A percentile compares a stretch with the other conserved stretches of the same genome.
These are phyloP conservation scores for Aspergillus olivimuriae DNA, from an alignment of 495 filamentous ascomycete genomes.

Conservation along the genomic window DNA sequence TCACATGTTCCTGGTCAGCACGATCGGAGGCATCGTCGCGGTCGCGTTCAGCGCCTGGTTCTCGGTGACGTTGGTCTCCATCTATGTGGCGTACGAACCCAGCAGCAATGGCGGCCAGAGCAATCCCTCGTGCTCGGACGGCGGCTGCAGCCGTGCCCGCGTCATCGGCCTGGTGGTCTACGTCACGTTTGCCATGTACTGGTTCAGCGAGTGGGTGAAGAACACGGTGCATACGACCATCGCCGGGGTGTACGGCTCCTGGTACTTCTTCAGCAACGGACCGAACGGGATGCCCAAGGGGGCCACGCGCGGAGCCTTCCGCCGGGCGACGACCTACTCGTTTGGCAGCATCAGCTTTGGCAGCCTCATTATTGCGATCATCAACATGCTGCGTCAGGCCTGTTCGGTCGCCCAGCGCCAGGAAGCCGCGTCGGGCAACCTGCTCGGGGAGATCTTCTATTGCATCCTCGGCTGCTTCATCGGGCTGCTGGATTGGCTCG, in stretches of 20 bases:
- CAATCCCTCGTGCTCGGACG: constrained; percentile 58
- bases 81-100: constrained; percentile 80
- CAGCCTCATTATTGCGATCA: constrained; percentile 77
- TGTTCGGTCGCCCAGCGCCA: constrained; percentile 65
- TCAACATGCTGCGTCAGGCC: constrained; percentile 73
- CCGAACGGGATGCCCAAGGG: constrained; percentile 58
- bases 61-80: constrained; percentile 50
- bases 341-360: constrained; percentile 88
- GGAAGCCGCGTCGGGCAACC: constrained; percentile 60
- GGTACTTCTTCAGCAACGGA: constrained; percentile 76
- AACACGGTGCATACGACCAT: constrained; percentile 87
- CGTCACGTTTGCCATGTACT: constrained; percentile 84
- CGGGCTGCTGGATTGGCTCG: constrained; percentile 73
- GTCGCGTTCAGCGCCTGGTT: constrained; percentile 67
- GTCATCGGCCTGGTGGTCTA: constrained; percentile 82
- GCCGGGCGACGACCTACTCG: constrained; percentile 75
- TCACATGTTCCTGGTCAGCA: constrained; percentile 79
- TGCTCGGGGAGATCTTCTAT: constrained; percentile 58
- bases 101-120: constrained; percentile 19
- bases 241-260: constrained; percentile 82
- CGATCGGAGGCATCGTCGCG: constrained; percentile 68
- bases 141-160: constrained; percentile 66
- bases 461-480: constrained; percentile 73
- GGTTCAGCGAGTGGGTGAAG: constrained; percentile 88
- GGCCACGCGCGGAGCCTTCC: constrained; percentile 67